Base-by-base conservation (phyloP, 306 rosid species). In the Macrotyloma uniflorum region DNA sequence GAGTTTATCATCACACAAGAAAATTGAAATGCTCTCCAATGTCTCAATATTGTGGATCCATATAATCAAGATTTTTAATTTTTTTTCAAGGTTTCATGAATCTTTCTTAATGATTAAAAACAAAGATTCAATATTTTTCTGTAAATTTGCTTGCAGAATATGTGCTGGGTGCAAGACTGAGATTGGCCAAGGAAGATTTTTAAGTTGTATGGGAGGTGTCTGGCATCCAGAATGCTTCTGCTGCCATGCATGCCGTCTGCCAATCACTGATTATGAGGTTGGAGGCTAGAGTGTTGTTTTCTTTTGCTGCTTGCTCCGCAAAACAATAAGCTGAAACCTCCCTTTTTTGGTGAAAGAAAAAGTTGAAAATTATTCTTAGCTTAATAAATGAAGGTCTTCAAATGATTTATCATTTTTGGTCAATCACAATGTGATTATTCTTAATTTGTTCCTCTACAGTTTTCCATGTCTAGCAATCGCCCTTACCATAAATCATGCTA, bases 191-290 rank as follows among this genome's bases (percentile, higher is more conserved):
- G 98, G 98, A 32, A 84, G 97, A 76, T 89, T 78, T 88, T 84
- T 92, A 88, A 95, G 93, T 80, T 91, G 98, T 87, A 86, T 92
- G 94, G 91, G 84, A 75, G 89, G 83, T 14, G 87, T 91, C 84
- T 95, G 97, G 98, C 98, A 92, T 86, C 98, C 98, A 55, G 85
- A 87, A 68, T 95, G 98, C 81, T 95, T 92, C 72, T 73, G 90
- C 42, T 95, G 98, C 85, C 85, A 46, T 68, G 75, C 88, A 61
- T 95, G 98, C 87, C 88, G 89, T 75, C 86, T 68, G 19, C 98
- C 99, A 49, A 96, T 96, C 45, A 91, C 93, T 49, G 99, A 95
- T 87, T 43, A 91, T 75, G 95, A 95, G 98, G 98, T 95, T 35
- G 53, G 42, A 54, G 59, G 45, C 40, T 69, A 53, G 54, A 54